Conservation (phyloP, 2,329 filamentous ascomycete species). For the Claviceps africana region DNA sequence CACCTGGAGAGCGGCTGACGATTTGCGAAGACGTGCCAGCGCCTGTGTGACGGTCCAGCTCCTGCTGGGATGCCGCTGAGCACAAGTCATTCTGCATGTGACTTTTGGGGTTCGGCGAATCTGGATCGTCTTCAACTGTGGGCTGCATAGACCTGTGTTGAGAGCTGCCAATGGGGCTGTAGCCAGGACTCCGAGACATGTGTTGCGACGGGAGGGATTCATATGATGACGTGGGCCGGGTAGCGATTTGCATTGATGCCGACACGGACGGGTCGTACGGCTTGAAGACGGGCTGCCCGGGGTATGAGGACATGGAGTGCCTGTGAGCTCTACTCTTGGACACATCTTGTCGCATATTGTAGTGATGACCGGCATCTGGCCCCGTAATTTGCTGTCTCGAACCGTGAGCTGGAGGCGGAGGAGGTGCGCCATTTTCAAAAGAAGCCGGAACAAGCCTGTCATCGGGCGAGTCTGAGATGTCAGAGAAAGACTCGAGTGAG, state of each 20-base stretch:
- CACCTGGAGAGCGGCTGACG: constrained; percentile 20
- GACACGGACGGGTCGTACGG: constrained; percentile 34
- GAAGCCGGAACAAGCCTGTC: constrained; percentile 21
- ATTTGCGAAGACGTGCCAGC: constrained; percentile 32
- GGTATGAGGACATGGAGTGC: constrained; percentile 35
- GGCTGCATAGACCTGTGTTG: constrained; percentile 43
- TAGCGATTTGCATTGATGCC: constrained; percentile 15
- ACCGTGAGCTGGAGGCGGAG: constrained; percentile 43
- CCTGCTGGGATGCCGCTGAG: constrained; percentile 17
- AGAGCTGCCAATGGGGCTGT: constrained; percentile 30
- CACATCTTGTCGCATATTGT: constrained; percentile 43
- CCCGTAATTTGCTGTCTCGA: constrained; percentile 30
- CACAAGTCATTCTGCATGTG: constrained; percentile 13
- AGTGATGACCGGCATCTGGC: constrained; percentile 26
- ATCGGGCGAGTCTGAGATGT: constrained; percentile 21
- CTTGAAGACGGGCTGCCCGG: constrained; percentile 39
- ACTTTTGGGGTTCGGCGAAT: constrained; percentile 26
- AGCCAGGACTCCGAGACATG: constrained; percentile 35
- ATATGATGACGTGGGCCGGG: constrained; percentile 19
- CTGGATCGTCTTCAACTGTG: constrained; percentile 50
- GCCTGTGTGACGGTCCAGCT: constrained; percentile 24
- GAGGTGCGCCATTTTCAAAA: constrained; percentile 32
- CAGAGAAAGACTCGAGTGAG: constrained; percentile 20
- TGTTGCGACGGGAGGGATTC: constrained; percentile 28
- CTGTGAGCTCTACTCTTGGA: constrained; percentile 43